phyloP scores from a whole-genome alignment of 1,284 basidiomycete genomes.

The Cutaneotrichosporon cutaneum region DNA sequence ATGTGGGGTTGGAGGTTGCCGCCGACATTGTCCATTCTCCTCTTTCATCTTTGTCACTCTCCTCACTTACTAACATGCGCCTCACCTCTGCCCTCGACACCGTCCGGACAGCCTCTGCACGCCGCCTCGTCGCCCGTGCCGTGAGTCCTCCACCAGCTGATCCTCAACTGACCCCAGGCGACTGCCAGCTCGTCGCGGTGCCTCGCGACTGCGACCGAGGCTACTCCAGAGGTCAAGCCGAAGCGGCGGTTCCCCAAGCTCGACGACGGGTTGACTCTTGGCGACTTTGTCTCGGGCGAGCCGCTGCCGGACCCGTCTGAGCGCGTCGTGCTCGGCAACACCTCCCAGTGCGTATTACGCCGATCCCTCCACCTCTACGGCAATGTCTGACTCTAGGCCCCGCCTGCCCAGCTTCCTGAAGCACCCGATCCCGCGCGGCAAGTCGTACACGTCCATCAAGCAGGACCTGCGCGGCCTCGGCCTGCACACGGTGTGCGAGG shows the following conservation, averaged over 20 bases:
- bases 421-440: slow-evolving; percentile 86
- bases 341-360: slow-evolving; percentile 62
- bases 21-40: not conserved
- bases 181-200: slow-evolving; percentile 23
- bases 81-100: slow-evolving; percentile 11
- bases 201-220: slow-evolving; percentile 34
- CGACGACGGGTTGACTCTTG: slow-evolving; percentile 71
- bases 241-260: slow-evolving; percentile 54
- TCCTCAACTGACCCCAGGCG: slow-evolving; percentile 4
- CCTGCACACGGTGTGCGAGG: slow-evolving; percentile 96
- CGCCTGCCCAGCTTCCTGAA: slow-evolving; percentile 90
- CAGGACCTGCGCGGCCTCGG: slow-evolving; percentile 87
- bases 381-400: slow-evolving; percentile 59
- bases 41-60: not conserved
- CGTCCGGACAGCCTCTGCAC: slow-evolving; percentile 9
- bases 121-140: slow-evolving; percentile 10
- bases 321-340: slow-evolving; percentile 74
- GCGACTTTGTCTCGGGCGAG: slow-evolving; percentile 77
- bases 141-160: slow-evolving; percentile 7
- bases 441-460: slow-evolving; percentile 89
- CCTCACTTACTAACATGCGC: slow-evolving; percentile 12
- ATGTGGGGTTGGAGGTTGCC: not conserved
- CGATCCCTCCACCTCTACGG: slow-evolving; percentile 11
- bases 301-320: slow-evolving; percentile 53
- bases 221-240: slow-evolving; percentile 20